Conservation (phyloP, 1,284 basidiomycete genomes). For the Sanghuangporus sanghuang region DNA sequence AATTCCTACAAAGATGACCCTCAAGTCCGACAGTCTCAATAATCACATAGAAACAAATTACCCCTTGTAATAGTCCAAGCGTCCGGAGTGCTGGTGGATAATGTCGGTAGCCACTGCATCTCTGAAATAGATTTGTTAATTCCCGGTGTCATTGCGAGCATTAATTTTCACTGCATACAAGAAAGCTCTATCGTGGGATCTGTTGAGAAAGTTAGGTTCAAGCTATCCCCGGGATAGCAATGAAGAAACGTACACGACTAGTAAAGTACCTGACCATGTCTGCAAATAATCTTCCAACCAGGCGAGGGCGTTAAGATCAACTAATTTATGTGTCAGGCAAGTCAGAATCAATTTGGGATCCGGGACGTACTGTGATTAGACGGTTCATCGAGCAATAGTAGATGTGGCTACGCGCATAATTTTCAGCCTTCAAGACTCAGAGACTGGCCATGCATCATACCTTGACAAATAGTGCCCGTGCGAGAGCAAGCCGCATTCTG, state of each 20-base stretch:
- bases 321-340: slow-evolving; percentile 27
- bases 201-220: slow-evolving; percentile 26
- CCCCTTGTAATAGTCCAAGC: slow-evolving; percentile 94
- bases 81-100: slow-evolving; percentile 91
- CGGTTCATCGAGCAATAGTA: slow-evolving; percentile 91
- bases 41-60: slow-evolving; percentile 25
- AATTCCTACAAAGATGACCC: slow-evolving; percentile 65
- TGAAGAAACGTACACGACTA: slow-evolving; percentile 73
- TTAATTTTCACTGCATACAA: slow-evolving; percentile 43
- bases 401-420: slow-evolving; percentile 46
- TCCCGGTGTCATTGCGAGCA: neutral
- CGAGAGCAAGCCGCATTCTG: slow-evolving; percentile 81
- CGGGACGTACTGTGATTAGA: slow-evolving; percentile 83
- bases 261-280: slow-evolving; percentile 90
- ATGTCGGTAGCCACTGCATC: slow-evolving; percentile 96
- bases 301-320: slow-evolving; percentile 79
- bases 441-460: slow-evolving; percentile 31
- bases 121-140: slow-evolving; percentile 31
- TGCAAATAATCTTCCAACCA: slow-evolving; percentile 96
- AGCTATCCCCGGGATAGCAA: neutral
- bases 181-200: slow-evolving; percentile 98
- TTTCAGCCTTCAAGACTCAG: slow-evolving; percentile 8
- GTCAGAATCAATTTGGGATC: neutral
- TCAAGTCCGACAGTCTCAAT: neutral
- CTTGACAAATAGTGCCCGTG: slow-evolving; percentile 93